Evolutionary conservation across 495 filamentous ascomycete species (phyloP).

Genomic region (Copromyces sp.): DNA sequence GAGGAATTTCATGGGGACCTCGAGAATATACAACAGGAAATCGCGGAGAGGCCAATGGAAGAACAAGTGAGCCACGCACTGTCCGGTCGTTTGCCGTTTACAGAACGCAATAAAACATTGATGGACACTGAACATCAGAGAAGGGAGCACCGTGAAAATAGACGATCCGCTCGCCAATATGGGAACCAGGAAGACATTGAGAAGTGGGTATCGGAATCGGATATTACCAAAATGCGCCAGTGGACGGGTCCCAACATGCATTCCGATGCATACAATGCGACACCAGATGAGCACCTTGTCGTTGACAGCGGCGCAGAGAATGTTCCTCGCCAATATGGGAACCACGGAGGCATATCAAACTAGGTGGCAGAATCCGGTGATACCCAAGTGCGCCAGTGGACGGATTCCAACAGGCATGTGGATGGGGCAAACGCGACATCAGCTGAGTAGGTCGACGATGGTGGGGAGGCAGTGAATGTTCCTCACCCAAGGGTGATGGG

Average conservation of each 20-base stretch:
- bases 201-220: background rate
- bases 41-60: background rate
- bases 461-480: too few species aligned
- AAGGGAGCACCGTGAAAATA: background rate
- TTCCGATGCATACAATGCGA: background rate
- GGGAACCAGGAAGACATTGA: background rate
- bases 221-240: background rate
- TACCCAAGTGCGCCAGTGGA: too few species aligned
- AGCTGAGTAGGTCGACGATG: too few species aligned
- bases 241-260: background rate
- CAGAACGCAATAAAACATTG: background rate
- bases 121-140: background rate
- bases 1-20: background rate
- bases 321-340: too few species aligned
- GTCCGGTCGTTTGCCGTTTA: background rate
- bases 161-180: background rate
- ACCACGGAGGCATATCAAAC: too few species aligned
- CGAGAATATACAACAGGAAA: background rate
- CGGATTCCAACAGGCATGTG: too few species aligned
- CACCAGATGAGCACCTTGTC: background rate
- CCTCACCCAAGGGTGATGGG: too few species aligned
- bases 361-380: too few species aligned
- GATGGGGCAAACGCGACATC: too few species aligned
- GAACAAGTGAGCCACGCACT: background rate
- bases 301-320: background rate